Base-by-base conservation (phyloP, 1,284 basidiomycete genomes). In the Entoloma clypeatum region DNA sequence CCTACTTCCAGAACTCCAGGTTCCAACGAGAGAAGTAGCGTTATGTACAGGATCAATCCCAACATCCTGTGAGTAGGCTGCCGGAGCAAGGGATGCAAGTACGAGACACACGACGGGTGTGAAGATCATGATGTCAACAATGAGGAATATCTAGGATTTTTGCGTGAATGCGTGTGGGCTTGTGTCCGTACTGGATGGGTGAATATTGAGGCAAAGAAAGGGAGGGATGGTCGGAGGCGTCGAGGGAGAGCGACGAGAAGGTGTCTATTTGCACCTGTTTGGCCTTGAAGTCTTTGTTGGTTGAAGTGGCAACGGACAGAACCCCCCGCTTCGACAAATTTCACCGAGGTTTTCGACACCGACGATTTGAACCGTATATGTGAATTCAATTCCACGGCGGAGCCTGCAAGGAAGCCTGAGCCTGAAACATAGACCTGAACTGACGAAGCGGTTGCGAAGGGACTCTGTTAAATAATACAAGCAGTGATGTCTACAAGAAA, bases 1-100 rank as follows among this genome's bases (percentile, higher is more conserved):
- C 52, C 75, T 72, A 51, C 77, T 81, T 14, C 90, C 90, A 28
- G 86, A 84, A 39, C 75, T 76, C 93, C 93, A 97, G 14, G 91
- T 93, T 0, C 93, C 93, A 19, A 60, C 51, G 39, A 96, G 67
- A 38, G 67, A 39, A 1, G 87, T 87, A 2, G 73, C 68, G 55
- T 90, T 91, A 56, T 72, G 69, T 26, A 41, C 44, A 3, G 49
- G 1, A 48, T 68, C 57, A 48, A 59, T 69, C 0, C 41, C 26
- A n/a, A 71, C 66, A 43, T 52, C 52, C 47, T 69, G 68, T 4
- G 64, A 63, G 35, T 49, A 54, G 16, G 53, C 58, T 36, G 60
- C 47, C 38, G 51, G 62, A 30, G 67, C 69, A 41, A 78, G 60
- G 9, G 66, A 63, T 51, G 71, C 62, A 41, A 76, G 55, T 44